Evolutionary conservation across 1,284 basidiomycete genomes (phyloP).

Genomic region (Taiwanofungus camphoratus): DNA sequence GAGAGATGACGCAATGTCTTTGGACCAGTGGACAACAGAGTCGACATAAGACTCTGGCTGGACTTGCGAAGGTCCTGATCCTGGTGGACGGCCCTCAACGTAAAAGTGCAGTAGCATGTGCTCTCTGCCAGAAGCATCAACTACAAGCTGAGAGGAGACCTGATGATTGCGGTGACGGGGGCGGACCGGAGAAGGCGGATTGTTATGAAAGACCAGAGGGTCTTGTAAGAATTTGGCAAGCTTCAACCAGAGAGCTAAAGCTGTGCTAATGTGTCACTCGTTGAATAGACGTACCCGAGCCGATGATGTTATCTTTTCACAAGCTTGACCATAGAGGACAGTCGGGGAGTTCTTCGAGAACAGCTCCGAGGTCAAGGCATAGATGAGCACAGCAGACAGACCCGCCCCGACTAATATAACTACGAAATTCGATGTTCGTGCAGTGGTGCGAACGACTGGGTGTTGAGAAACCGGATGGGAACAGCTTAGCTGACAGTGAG

Average conservation of each 20-base stretch:
- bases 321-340: conserved; percentile 82
- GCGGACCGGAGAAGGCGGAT: conserved; percentile 60
- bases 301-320: conserved; percentile 77
- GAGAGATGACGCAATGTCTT: conserved; percentile 34
- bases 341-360: conserved; percentile 93
- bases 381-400: conserved; percentile 75
- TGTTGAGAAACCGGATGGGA: not conserved
- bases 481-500: not conserved
- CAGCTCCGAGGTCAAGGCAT: conserved; percentile 82
- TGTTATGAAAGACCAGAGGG: conserved; percentile 70
- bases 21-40: conserved; percentile 36
- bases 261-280: conserved; percentile 8
- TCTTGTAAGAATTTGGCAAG: conserved; percentile 59
- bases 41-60: conserved; percentile 39
- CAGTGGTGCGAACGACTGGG: conserved; percentile 73
- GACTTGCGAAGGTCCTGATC: conserved; percentile 16
- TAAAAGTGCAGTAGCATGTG: conserved; percentile 81
- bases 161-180: conserved; percentile 77
- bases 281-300: conserved; percentile 44
- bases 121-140: conserved; percentile 66
- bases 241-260: conserved; percentile 29
- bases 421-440: conserved; percentile 73
- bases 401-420: conserved; percentile 84
- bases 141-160: conserved; percentile 66
- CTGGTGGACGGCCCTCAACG: conserved; percentile 49